Conservation (phyloP, 352 stramenopile species). For the Phytophthora sansomeana region DNA sequence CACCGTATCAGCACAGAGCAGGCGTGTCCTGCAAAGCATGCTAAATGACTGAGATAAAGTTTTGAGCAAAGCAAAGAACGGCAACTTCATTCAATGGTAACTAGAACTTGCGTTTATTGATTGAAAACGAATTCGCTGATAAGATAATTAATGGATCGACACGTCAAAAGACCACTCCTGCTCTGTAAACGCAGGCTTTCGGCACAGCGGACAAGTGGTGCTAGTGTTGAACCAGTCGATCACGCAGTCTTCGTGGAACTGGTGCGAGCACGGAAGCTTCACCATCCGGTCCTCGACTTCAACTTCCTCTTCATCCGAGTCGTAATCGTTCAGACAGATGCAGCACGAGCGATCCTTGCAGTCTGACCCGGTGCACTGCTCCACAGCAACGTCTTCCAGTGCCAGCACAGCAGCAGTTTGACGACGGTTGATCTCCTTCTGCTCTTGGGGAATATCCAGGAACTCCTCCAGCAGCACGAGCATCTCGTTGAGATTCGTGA, state of each 20-base stretch:
- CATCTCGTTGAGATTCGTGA: slow-evolving; percentile 42
- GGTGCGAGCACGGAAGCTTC: slow-evolving; percentile 66
- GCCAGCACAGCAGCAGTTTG: slow-evolving; percentile 57
- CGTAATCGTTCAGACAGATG: slow-evolving; percentile 61
- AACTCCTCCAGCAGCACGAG: slow-evolving; percentile 54
- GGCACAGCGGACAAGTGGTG: slow-evolving; percentile 74
- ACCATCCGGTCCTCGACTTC: slow-evolving; percentile 53
- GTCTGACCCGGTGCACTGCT: slow-evolving; percentile 1
- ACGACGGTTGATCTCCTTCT: slow-evolving; percentile 60
- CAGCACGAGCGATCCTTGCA: slow-evolving; percentile 51
- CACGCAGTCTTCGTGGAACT: slow-evolving; percentile 84
- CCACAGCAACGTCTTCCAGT: slow-evolving; percentile 58
- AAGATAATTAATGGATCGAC: slow-evolving; percentile 42
- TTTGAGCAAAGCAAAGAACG: no score
- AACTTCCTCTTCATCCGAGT: slow-evolving; percentile 32
- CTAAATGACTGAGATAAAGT: slow-evolving; percentile 38
- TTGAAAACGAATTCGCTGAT: slow-evolving; percentile 1
- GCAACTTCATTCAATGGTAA: no score
- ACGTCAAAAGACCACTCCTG: slow-evolving; percentile 49
- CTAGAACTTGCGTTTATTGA: not conserved
- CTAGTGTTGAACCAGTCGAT: slow-evolving; percentile 81
- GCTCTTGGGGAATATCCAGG: slow-evolving; percentile 53
- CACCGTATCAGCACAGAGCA: slow-evolving; percentile 65
- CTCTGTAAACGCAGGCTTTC: slow-evolving; percentile 49
- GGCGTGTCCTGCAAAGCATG: slow-evolving; percentile 60